These are phyloP conservation scores for Protoeuglena noctilucae DNA, from an alignment of 139 green algal genomes.

Conservation along the genomic window DNA sequence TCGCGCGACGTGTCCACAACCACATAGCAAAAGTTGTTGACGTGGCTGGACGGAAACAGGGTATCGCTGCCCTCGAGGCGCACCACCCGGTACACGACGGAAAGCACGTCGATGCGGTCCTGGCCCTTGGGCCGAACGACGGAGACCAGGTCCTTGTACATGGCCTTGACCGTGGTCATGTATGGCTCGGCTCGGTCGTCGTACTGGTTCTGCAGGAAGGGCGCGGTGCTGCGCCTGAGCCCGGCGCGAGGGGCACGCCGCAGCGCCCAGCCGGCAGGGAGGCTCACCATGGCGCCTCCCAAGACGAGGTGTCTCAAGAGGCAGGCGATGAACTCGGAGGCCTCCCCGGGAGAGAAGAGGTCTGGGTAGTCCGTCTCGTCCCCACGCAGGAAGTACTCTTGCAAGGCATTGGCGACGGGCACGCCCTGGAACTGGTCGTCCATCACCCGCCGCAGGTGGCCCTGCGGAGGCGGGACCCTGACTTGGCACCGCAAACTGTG, in stretches of 20 bases:
- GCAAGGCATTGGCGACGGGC: background rate
- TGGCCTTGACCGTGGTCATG: background rate
- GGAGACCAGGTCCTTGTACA: constrained; percentile 6
- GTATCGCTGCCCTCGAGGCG: background rate
- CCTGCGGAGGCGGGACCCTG: too few relatives aligned
- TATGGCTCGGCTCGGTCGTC: constrained; percentile 2
- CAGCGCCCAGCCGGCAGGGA: too few relatives aligned
- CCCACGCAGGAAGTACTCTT: background rate
- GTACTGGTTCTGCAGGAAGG: constrained; percentile 4
- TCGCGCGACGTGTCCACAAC: background rate
- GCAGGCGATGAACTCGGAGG: background rate
- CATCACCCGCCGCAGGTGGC: too few relatives aligned
- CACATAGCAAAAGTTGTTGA: background rate
- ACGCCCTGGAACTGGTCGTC: constrained; percentile 3
- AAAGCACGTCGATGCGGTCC: background rate
- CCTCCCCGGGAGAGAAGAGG: background rate
- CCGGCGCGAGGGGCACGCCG: too few relatives aligned
- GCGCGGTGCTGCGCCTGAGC: too few relatives aligned
- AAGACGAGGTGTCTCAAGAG: background rate
- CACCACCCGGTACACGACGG: background rate
- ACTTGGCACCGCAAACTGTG: background rate
- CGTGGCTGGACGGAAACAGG: background rate
- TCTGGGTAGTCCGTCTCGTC: background rate
- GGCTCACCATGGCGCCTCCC: too few relatives aligned
- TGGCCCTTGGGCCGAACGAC: constrained; percentile 1